phyloP scores from a whole-genome alignment of 345 rosid species.

The Fremontodendron californicum region DNA sequence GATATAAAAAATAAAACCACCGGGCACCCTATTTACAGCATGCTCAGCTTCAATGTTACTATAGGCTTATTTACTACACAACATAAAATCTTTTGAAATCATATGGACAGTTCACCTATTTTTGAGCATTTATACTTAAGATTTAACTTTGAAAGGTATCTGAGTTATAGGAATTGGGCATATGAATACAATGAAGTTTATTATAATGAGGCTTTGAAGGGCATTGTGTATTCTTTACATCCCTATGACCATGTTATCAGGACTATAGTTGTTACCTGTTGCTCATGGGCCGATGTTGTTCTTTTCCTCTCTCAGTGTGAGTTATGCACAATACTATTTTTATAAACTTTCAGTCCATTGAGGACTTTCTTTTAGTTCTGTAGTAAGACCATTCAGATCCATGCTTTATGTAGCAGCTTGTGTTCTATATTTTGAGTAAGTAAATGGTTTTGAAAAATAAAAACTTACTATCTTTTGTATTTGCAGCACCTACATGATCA shows the following conservation, averaged over 20 bases:
- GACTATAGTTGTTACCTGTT: not conserved
- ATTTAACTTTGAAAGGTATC: not conserved
- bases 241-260: not conserved
- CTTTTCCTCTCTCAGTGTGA: not conserved
- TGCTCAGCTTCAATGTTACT: not conserved
- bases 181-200: not conserved
- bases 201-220: constrained; percentile 1
- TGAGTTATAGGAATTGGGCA: not conserved
- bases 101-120: not conserved
- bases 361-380: not conserved
- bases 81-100: not conserved
- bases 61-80: not conserved
- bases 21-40: not conserved
- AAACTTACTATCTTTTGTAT: constrained; percentile 18
- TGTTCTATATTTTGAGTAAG: not conserved
- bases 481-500: constrained; percentile 78
- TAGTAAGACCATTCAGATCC: not conserved
- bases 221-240: not conserved
- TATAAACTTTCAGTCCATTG: not conserved
- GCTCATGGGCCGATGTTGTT: not conserved
- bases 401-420: not conserved
- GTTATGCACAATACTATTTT: not conserved
- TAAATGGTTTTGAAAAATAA: constrained; percentile 3
- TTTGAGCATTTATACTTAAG: not conserved
- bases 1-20: not conserved